Conservation (phyloP, 2,329 filamentous ascomycete species). For the Zymoseptoria crescenta region DNA sequence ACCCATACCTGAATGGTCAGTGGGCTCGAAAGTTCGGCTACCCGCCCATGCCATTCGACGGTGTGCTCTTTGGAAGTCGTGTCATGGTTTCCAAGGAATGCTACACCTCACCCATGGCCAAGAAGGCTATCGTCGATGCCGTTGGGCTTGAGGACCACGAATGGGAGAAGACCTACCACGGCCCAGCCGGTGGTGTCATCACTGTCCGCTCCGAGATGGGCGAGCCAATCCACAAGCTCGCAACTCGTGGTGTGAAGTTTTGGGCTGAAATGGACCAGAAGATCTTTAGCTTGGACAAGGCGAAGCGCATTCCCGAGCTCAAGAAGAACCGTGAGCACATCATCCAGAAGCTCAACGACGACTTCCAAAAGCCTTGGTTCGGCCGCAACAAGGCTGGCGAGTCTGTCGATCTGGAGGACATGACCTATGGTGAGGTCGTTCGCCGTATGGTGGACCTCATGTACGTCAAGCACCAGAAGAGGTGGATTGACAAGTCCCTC, state of each 20-base stretch:
- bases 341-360: constrained; percentile 90
- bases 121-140: constrained; percentile 83
- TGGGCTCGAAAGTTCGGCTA: constrained; percentile 87
- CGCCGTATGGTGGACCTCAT: constrained; percentile 82
- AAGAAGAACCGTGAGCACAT: constrained; percentile 86
- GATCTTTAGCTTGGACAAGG: constrained; percentile 93
- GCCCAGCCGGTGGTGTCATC: constrained; percentile 83
- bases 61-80: constrained; percentile 80
- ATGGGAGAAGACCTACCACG: constrained; percentile 93
- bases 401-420: constrained; percentile 83
- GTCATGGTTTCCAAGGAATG: constrained; percentile 95
- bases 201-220: constrained; percentile 99
- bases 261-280: constrained; percentile 99
- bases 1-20: constrained; percentile 80
- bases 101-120: constrained; percentile 77
- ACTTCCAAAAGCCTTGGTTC: constrained; percentile 97
- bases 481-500: constrained; percentile 86
- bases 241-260: constrained; percentile 89
- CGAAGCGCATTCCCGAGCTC: constrained; percentile 79
- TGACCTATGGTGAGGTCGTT: constrained; percentile 87
- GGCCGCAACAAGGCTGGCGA: constrained; percentile 73
- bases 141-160: constrained; percentile 71
- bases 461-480: constrained; percentile 81
- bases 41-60: constrained; percentile 89
- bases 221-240: constrained; percentile 97